Evolutionary conservation across 1,284 basidiomycete species (phyloP).

Genomic region (Sporisorium iseilematis-ciliati): DNA sequence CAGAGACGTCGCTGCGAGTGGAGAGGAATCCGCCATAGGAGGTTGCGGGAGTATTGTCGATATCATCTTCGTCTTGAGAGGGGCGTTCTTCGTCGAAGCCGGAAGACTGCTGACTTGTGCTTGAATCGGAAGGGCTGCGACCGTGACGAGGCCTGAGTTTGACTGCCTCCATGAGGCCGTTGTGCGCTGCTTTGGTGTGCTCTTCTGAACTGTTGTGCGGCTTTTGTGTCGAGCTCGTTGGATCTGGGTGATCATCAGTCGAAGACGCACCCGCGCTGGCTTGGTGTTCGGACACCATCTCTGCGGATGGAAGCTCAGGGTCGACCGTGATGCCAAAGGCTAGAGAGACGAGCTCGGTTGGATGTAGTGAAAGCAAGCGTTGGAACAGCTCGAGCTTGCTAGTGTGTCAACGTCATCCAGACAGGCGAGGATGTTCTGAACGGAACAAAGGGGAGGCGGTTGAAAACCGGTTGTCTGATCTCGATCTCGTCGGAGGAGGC

Average conservation of each 20-base stretch:
- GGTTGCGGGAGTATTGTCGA: slow-evolving; percentile 51
- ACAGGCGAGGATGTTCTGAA: background rate
- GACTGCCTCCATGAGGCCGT: slow-evolving; percentile 28
- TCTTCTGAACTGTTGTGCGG: background rate
- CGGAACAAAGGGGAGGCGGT: slow-evolving; percentile 14
- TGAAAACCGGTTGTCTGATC: slow-evolving; percentile 10
- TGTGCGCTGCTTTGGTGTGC: background rate
- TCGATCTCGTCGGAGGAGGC: slow-evolving; percentile 1
- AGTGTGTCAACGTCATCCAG: slow-evolving; percentile 10
- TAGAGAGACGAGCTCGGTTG: background rate
- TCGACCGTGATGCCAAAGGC: background rate
- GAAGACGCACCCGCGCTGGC: background rate
- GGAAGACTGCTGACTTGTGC: slow-evolving; percentile 34
- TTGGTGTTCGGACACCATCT: slow-evolving; percentile 15
- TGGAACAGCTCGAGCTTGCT: slow-evolving; percentile 27
- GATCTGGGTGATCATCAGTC: background rate
- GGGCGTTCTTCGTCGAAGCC: slow-evolving; percentile 38
- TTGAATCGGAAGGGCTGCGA: slow-evolving; percentile 32
- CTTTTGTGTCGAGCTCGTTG: background rate
- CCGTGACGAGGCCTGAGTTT: slow-evolving; percentile 27
- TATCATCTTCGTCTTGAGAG: slow-evolving; percentile 44
- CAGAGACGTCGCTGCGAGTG: slow-evolving; percentile 26
- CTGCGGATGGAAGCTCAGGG: background rate
- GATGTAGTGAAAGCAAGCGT: slow-evolving; percentile 22
- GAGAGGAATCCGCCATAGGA: slow-evolving; percentile 38